Evolutionary conservation across 225 moss, liverwort and hornwort genomes (phyloP).

Genomic region (Physcomitrium patens): DNA sequence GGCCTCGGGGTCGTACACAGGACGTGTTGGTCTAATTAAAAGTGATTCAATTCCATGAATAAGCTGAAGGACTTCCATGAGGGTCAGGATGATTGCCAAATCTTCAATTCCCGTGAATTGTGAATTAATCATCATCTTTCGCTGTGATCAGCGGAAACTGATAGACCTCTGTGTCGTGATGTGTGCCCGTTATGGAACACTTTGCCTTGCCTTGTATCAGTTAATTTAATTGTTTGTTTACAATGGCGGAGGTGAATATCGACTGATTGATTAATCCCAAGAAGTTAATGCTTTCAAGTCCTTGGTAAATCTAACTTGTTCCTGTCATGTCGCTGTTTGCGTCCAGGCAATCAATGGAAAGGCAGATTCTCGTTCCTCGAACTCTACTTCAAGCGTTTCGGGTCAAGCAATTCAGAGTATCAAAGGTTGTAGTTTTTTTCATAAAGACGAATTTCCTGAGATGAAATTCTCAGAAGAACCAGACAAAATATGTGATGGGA

Average conservation of each 20-base stretch:
- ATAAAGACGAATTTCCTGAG: constrained; percentile 21
- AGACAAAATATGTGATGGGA: constrained; percentile 12
- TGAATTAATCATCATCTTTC: no score
- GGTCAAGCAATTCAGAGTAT: constrained; percentile 24
- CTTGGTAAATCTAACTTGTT: constrained; percentile 20
- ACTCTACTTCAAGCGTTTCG: constrained; percentile 23
- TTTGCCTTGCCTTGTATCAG: no score
- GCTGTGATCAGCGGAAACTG: no score
- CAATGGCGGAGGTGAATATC: no score
- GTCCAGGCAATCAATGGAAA: constrained; percentile 42
- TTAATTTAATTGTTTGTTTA: no score
- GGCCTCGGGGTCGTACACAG: not conserved
- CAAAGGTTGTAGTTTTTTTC: constrained; percentile 25
- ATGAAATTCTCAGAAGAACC: constrained; percentile 13
- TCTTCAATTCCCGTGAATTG: not conserved
- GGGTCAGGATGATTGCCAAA: constrained; percentile 3
- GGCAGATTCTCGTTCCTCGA: constrained; percentile 22
- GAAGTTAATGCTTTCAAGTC: not conserved
- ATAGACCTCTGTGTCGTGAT: no score
- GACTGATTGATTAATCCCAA: no score
- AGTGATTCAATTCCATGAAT: no score
- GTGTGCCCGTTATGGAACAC: no score
- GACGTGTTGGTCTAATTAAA: constrained; percentile 1
- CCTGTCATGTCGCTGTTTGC: constrained; percentile 17
- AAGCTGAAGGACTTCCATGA: not conserved